These are phyloP conservation scores for Singerocomus inundabilis DNA, from an alignment of 1,284 basidiomycete species.

Conservation along the genomic window DNA sequence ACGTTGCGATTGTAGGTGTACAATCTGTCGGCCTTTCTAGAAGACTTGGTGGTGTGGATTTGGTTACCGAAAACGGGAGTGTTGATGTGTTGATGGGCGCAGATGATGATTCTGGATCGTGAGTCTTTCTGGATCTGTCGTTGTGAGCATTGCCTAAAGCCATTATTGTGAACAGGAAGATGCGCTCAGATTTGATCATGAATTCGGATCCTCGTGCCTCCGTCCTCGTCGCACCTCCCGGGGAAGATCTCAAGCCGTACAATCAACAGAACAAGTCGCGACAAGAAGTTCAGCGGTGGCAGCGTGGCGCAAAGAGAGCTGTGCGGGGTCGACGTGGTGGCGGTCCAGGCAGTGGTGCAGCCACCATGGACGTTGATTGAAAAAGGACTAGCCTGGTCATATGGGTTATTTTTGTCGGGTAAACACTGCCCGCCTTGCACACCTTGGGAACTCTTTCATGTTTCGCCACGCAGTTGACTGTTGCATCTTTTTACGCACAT, in stretches of 20 bases:
- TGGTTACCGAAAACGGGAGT: constrained; percentile 62
- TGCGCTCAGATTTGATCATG: constrained; percentile 79
- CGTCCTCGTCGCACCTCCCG: constrained; percentile 69
- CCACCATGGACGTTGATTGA: constrained; percentile 38
- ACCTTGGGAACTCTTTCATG: constrained; percentile 16
- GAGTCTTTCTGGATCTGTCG: constrained; percentile 34
- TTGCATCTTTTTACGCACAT: constrained; percentile 21
- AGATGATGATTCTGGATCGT: constrained; percentile 53
- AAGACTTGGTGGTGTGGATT: constrained; percentile 49
- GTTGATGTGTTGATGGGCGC: constrained; percentile 66
- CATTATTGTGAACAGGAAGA: constrained; percentile 54
- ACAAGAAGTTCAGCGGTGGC: constrained; percentile 29
- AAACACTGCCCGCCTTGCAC: constrained; percentile 15
- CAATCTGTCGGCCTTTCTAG: constrained; percentile 35
- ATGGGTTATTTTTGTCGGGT: background rate
- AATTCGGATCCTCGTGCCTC: constrained; percentile 65
- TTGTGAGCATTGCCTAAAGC: background rate
- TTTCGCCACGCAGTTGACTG: constrained; percentile 15
- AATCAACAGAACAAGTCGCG: constrained; percentile 34
- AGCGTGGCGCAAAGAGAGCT: constrained; percentile 33
- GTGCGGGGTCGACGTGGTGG: constrained; percentile 36
- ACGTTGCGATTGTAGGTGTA: constrained; percentile 61
- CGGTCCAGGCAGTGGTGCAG: constrained; percentile 37
- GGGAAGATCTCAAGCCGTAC: constrained; percentile 58
- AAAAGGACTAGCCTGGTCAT: background rate